Evolutionary conservation across 768 basidiomycete species (phyloP), one percentile per base, ranked within the genome.

Genomic region (Lepiota venenata): DNA sequence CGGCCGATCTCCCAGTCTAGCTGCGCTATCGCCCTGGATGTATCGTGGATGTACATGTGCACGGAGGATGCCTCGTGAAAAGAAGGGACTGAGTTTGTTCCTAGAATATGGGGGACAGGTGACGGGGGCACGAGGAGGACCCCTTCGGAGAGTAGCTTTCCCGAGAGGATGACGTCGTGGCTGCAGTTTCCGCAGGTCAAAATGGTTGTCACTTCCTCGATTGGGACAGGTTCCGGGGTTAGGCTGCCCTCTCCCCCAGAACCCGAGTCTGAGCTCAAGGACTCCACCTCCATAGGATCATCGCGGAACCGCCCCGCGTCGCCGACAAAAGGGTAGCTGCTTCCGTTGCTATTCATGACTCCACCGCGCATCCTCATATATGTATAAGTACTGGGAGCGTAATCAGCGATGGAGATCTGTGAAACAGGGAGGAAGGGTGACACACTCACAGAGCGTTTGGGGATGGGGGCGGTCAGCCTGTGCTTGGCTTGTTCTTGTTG

Each of bases 131-230:
- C 52, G 27, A 39, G 45, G 52, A 54, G 45, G 9, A 47, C 27
- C 10, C 46, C 46, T 3, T 45, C 47, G 27, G 52, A 47, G n/a
- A 54, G 21, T 12, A 54, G 38, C 12, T 44, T 45, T 10, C 52
- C 52, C 29, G 52, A 54, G 18, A 54, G 46, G 10, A 47, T 39
- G 46, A 54, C 52, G 20, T 54, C 52, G 22, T 54, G 52, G 18
- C 27, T 47, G 52, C 52, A 54, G 46, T 54, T 47, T 21, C 52
- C 52, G 29, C 52, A 54, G 38, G 52, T 54, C 14, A 54, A 25
- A n/a, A 54, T 45, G 2, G 52, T 54, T 39, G 52, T 54, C 10
- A 54, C 36, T 11, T 41, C 45, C 36, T 54, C 37, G n/a, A 54
- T 44, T 27, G 52, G 52, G 32, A 32, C 32, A 9, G 32, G 32